Evolutionary conservation across 306 rosid species (phyloP), one percentile per base, ranked within the genome.

Genomic region (Senna tora): DNA sequence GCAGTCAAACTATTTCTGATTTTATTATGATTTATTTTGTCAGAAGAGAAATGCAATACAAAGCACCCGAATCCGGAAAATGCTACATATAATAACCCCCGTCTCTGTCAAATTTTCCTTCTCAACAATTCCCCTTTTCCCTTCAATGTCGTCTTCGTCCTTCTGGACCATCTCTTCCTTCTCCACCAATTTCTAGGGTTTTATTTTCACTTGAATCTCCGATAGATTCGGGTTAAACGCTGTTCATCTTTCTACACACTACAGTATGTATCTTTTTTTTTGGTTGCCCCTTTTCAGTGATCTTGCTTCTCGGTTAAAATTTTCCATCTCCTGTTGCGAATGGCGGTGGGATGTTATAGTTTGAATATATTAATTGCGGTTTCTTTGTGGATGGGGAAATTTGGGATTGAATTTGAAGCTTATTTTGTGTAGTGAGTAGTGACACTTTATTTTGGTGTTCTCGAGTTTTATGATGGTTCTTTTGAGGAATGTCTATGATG

Each of bases 161-260:
- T 47, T 67, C 41, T 30, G 59, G 47, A 49, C 22, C 33, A 67
- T 67, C 22, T 28, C 12, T 30, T 67, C 32, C 46, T 67, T 50
- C 32, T 32, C 46, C 72, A 13, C 16, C 42, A 0, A 49, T 16
- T 67, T 49, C 17, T 67, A 67, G 72, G 72, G 72, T 67, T 67
- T 67, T 19, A 2, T 47, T 33, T 67, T 32, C 2, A 17, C 22
- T 7, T 3, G 12, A 33, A 32, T 15, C 46, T 17, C 42, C 33
- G 59, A 67, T n/a, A n/a, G n/a, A n/a, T 47, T 67, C 11, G 16
- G 32, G 10, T 9, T 36, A 13, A 1, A 42, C 6, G 13, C 54
- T 42, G 20, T 22, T 7, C 5, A 33, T 67, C 45, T 49, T 19
- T 36, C n/a, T 14, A 4, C n/a, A n/a, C n/a, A n/a, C n/a, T n/a